Base-by-base conservation (phyloP, 768 basidiomycete genomes). In the Phlegmacium glaucopus region DNA sequence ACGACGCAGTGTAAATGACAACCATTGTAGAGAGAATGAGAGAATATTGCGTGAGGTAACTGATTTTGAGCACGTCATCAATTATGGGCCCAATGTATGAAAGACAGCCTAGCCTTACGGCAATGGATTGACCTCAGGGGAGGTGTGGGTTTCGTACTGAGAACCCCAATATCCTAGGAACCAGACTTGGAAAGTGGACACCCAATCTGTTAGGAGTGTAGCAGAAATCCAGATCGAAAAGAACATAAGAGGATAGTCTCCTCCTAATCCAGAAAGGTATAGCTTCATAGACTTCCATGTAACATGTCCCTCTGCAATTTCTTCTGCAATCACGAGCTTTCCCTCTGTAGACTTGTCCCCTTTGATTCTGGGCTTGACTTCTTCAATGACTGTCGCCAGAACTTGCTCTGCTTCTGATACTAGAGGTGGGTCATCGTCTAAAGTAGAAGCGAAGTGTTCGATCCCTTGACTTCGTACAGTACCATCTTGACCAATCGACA, bases 261-360 rank as follows among this genome's bases (percentile, higher is more conserved):
- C n/a, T n/a, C n/a, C n/a, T n/a, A 75, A 56, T 5, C 62, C 65
- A 6, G 41, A 42, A 25, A 75, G 52, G 42, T 70, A 71, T 4
- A 75, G 54, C 40, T 61, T 66, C 28, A 74, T 62, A 56, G 56
- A 52, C 42, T 50, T 54, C 55, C 57, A 56, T 34, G 45, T 57
- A 44, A 61, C 51, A 35, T 57, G 55, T 4, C 61, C 61, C 47
- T 75, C 68, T 6, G 68, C 74, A 38, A 83, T 70, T 59, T 87
- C 85, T 58, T 87, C 85, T 1, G 74, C 75, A 3, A 82, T 63
- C 32, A 84, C 72, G 18, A 86, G 69, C 56, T 84, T 83, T n/a
- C n/a, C n/a, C n/a, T n/a, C 53, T n/a, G 45, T 50, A 7, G 59
- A 61, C n/a, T 56, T 42, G 42, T 61, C 61, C 18, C 52, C 54